A percentile compares a stretch with the other conserved stretches of the same genome.
Conservation (phyloP, 345 rosid species). For the Gossypium sturtianum region DNA sequence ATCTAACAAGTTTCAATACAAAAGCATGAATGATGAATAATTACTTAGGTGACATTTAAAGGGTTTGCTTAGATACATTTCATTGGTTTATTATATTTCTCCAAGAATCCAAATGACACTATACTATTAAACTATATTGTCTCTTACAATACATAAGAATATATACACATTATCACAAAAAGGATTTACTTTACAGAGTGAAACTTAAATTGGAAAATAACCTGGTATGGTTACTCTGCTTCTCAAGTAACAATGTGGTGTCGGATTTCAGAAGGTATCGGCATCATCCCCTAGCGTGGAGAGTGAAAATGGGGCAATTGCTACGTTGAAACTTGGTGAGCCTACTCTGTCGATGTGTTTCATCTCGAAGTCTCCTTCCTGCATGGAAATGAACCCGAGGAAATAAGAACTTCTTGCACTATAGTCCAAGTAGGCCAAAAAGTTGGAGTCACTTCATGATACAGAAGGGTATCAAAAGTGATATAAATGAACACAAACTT, state of each 20-base stretch:
- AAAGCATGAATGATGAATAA: no score
- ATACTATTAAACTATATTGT: background rate
- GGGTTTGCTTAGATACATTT: constrained; percentile 7
- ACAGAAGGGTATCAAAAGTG: background rate
- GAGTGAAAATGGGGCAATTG: constrained; percentile 63
- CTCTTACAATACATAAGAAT: background rate
- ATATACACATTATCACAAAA: constrained; percentile 9
- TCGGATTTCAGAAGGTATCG: constrained; percentile 28
- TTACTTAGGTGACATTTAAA: background rate
- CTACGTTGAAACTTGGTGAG: constrained; percentile 52
- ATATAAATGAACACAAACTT: background rate
- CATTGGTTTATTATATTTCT: background rate
- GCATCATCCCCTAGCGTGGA: constrained; percentile 48
- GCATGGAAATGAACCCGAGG: constrained; percentile 16
- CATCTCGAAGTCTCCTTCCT: constrained; percentile 88
- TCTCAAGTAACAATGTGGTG: background rate
- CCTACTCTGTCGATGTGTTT: constrained; percentile 53
- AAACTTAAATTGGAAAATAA: constrained; percentile 13
- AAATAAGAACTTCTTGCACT: background rate
- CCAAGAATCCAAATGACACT: background rate
- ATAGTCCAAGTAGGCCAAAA: background rate
- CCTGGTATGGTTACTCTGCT: background rate
- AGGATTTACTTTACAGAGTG: constrained; percentile 8
- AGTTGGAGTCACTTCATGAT: background rate
- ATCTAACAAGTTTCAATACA: background rate